Evolutionary conservation across 75 land plant species (phyloP).

Genomic region (Cryptomeria japonica): DNA sequence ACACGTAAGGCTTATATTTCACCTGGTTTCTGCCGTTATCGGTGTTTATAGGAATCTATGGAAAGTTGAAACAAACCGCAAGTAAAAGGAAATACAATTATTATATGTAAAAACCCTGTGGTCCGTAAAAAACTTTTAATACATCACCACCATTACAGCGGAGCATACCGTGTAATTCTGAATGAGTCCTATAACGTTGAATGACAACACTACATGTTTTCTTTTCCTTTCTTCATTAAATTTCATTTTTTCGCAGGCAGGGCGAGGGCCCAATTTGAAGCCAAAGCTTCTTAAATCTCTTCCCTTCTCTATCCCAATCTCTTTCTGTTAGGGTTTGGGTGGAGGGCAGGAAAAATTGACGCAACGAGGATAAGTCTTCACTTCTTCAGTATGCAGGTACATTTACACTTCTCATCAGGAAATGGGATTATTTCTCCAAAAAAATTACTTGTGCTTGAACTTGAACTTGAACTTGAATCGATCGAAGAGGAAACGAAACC

Average conservation of each 20-base stretch:
- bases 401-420: constrained; percentile 9
- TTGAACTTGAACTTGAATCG: neutral
- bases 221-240: neutral
- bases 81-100: no score
- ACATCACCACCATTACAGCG: no score
- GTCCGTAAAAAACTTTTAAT: no score
- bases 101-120: no score
- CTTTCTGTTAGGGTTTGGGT: neutral
- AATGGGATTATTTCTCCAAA: constrained; percentile 10
- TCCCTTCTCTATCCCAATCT: neutral
- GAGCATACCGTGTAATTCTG: no score
- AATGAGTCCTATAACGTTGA: no score
- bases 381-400: constrained; percentile 7
- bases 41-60: no score
- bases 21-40: no score
- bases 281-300: neutral
- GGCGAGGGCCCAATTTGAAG: neutral
- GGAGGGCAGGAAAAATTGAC: neutral
- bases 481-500: neutral
- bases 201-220: no score
- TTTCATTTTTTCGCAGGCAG: neutral
- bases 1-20: no score
- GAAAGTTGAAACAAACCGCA: no score
- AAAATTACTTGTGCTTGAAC: constrained; percentile 2
- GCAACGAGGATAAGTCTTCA: neutral